phyloP scores from a whole-genome alignment of 164 flowering plant species.

The Chloranthus sessilifolius region DNA sequence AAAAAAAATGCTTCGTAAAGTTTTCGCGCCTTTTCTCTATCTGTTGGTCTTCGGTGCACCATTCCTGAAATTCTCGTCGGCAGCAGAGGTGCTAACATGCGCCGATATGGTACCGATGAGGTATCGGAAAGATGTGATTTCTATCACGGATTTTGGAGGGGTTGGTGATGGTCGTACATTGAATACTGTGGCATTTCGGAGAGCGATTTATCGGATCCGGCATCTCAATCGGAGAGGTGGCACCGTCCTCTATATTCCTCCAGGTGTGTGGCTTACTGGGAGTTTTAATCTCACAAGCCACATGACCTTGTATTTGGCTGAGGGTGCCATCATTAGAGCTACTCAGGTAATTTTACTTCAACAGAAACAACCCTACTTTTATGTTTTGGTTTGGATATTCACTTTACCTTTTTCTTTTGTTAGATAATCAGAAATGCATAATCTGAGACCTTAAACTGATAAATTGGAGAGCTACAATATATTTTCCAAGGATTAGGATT shows the following conservation, averaged over 20 bases:
- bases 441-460: too few species aligned
- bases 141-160: constrained; percentile 83
- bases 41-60: constrained; percentile 9
- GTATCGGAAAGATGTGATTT: constrained; percentile 52
- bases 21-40: constrained; percentile 5
- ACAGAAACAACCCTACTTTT: too few species aligned
- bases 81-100: constrained; percentile 45
- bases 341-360: constrained; percentile 59
- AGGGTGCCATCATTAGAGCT: constrained; percentile 81
- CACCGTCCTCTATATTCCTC: constrained; percentile 77
- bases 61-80: constrained; percentile 7
- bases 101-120: constrained; percentile 70
- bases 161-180: constrained; percentile 83
- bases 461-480: too few species aligned
- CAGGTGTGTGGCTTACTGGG: constrained; percentile 80
- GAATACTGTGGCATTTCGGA: constrained; percentile 80
- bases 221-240: constrained; percentile 79
- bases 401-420: too few species aligned
- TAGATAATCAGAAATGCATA: too few species aligned
- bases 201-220: constrained; percentile 73
- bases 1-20: constrained; percentile 12
- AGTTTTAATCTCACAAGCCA: constrained; percentile 82
- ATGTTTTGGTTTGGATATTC: too few species aligned
- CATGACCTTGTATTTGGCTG: constrained; percentile 87
- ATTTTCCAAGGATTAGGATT: too few species aligned